phyloP scores from a whole-genome alignment of 2,329 filamentous ascomycete species.

The Laburnicola sp. region DNA sequence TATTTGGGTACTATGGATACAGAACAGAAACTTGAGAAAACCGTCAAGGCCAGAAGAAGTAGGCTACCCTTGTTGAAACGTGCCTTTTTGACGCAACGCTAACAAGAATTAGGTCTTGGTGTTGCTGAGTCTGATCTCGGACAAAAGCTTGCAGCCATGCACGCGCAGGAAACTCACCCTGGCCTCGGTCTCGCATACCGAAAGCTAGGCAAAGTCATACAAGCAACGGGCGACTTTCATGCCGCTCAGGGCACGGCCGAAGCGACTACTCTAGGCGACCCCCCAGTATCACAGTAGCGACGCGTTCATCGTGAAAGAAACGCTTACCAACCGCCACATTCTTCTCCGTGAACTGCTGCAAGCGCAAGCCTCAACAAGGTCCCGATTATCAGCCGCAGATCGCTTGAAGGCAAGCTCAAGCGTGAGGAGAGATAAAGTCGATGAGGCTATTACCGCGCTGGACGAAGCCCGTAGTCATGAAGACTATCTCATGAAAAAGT shows the following conservation, averaged over 20 bases:
- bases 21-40: conserved; percentile 93
- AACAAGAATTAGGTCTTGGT: conserved; percentile 69
- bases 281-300: conserved; percentile 91
- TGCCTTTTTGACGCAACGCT: conserved; percentile 10
- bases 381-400: conserved; percentile 82
- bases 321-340: conserved; percentile 95
- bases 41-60: conserved; percentile 93
- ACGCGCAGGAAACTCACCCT: conserved; percentile 85
- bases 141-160: conserved; percentile 82
- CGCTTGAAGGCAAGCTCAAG: conserved; percentile 83
- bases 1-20: conserved; percentile 95
- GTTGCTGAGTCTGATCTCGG: conserved; percentile 92
- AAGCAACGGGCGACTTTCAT: conserved; percentile 92
- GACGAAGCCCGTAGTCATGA: conserved; percentile 87
- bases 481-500: conserved; percentile 79
- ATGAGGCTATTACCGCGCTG: conserved; percentile 89
- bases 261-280: conserved; percentile 90
- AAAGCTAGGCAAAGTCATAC: conserved; percentile 91
- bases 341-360: conserved; percentile 90
- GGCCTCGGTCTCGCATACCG: conserved; percentile 89
- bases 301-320: conserved; percentile 97
- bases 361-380: conserved; percentile 81
- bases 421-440: conserved; percentile 91
- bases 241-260: conserved; percentile 95
- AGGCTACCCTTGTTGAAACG: conserved; percentile 24